These are phyloP conservation scores for Mallotus repandus DNA, from an alignment of 441 rosid species.

Conservation along the genomic window DNA sequence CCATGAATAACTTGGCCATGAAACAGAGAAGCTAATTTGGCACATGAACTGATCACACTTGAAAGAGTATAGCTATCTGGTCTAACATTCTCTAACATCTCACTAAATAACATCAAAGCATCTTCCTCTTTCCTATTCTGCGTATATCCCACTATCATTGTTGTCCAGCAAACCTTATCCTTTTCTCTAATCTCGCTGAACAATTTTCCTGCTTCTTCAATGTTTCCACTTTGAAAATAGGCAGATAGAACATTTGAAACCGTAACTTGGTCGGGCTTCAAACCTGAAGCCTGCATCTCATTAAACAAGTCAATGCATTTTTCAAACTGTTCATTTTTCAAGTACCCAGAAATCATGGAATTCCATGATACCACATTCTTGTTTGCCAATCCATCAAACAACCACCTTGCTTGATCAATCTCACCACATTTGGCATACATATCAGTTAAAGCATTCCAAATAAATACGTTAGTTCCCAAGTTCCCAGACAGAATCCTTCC, in stretches of 20 bases:
- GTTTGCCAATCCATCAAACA: constrained; percentile 52
- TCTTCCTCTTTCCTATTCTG: constrained; percentile 73
- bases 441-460: constrained; percentile 66
- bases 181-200: constrained; percentile 39
- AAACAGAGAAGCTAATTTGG: constrained; percentile 60
- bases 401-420: constrained; percentile 52
- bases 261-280: constrained; percentile 54
- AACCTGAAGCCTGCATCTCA: constrained; percentile 40
- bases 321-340: constrained; percentile 42
- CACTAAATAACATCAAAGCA: constrained; percentile 55
- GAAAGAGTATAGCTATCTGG: constrained; percentile 61
- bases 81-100: constrained; percentile 46
- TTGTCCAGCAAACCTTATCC: constrained; percentile 60
- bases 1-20: constrained; percentile 54
- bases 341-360: constrained; percentile 74
- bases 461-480: constrained; percentile 43
- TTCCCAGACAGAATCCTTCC: constrained; percentile 41
- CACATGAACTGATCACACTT: constrained; percentile 64
- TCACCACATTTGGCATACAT: constrained; percentile 84
- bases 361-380: constrained; percentile 75
- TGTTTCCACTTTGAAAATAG: constrained; percentile 36
- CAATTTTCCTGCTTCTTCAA: constrained; percentile 37
- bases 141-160: constrained; percentile 60
- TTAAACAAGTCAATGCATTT: constrained; percentile 48
- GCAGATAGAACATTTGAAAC: constrained; percentile 46